These are phyloP conservation scores for Coccomyxa subellipsoidea DNA, from an alignment of 163 green algal species.

Conservation along the genomic window DNA sequence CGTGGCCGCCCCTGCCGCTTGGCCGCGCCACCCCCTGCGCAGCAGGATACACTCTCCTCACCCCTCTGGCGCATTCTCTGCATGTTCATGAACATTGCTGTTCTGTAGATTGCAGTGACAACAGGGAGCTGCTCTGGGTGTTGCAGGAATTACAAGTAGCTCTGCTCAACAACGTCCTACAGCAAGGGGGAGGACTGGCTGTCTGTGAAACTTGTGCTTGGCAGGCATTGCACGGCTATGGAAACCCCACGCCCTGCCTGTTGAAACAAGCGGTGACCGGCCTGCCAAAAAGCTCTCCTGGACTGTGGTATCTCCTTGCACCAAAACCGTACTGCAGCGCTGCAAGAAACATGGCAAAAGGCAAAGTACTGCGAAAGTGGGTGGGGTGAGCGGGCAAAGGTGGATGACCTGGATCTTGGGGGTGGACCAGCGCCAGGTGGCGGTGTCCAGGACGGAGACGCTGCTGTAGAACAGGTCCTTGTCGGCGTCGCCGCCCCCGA, in stretches of 20 bases:
- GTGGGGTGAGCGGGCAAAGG: not conserved
- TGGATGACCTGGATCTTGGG: constrained; percentile 19
- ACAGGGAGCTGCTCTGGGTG: too few relatives aligned
- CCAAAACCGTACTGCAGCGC: not conserved
- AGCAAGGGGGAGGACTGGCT: too few relatives aligned
- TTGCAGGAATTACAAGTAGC: too few relatives aligned
- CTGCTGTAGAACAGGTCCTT: constrained; percentile 19
- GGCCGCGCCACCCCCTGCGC: constrained; percentile 14
- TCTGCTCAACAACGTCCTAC: too few relatives aligned
- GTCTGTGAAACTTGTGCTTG: not conserved
- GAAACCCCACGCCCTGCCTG: not conserved
- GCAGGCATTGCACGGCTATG: not conserved
- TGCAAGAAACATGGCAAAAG: not conserved
- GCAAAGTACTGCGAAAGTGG: too few relatives aligned
- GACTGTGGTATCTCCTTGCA: not conserved
- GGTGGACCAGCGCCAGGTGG: constrained; percentile 30
- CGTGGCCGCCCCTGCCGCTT: constrained; percentile 17
- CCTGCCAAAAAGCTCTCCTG: too few relatives aligned
- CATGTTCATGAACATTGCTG: not conserved
- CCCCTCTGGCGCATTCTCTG: not conserved
- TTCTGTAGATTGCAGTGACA: not conserved
- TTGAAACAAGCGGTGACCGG: too few relatives aligned
- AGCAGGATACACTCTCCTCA: not conserved
- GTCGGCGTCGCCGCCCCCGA: constrained; percentile 22
- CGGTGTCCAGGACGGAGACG: constrained; percentile 32